Base-by-base conservation (phyloP, 2,329 filamentous ascomycete genomes). In the Scytalidium sp. region DNA sequence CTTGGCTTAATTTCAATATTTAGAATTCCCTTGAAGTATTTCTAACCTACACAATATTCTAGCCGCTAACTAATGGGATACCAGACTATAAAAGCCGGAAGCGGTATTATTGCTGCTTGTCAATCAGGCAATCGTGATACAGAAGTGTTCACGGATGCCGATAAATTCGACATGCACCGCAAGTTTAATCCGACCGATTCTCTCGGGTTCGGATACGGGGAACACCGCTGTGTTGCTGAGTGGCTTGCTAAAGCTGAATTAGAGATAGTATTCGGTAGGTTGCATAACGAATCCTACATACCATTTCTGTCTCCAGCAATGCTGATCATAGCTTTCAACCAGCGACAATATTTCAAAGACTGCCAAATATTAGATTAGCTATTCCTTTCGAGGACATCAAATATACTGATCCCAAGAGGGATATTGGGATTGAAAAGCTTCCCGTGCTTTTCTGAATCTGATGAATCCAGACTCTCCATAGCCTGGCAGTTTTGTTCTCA, bases 111-210 rank as follows among this genome's bases (percentile, higher is more conserved):
- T 52, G 70, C 71, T 3, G 69, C 72, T 8, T 76, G 74, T 21
- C 68, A 72, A 55, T 74, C 71, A 15, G 75, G 68, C 23, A 76
- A 77, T 56, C 62, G 75, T 3, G 74, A 78, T 56, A 70, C 72
- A 47, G 70, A 75, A 0, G 57, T 73, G 9, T 75, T 73, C 50
- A 56, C 58, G 5, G 50, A 71, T 47, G 62, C 73, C 2, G 69
- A 76, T 49, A 56, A 49, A 11, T 78, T 78, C 55, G 62, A 75
- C 57, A 70, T 77, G 59, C 65, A 70, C 51, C 67, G 73, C 19
- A 59, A 61, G 29, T 63, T 64, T 42, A 63, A 63, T 2, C 42
- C 53, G 3, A 59, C 69, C 43, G 64, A 70, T 41, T 67, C 67
- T 0, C 63, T 76, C 11, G 75, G 74, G 0, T 77, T 69, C 57